Base-by-base conservation (phyloP, 1,284 basidiomycete genomes). In the Fistulina hepatica region DNA sequence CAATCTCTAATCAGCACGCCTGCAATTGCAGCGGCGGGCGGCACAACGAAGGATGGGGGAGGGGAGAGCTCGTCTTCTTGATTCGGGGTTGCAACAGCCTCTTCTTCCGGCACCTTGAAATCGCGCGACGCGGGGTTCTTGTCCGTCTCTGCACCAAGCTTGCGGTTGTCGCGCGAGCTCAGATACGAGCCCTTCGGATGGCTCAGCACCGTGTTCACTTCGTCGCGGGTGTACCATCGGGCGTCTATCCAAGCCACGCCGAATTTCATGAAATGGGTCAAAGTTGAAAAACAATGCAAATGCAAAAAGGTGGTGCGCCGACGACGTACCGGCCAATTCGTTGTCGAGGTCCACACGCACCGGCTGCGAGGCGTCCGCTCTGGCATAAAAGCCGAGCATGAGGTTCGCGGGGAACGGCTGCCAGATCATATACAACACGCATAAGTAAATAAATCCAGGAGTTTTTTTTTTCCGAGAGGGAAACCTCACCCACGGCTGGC, bases 271-370 rank as follows among this genome's bases (percentile, higher is more conserved):
- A n/a, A n/a, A n/a, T n/a, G n/a, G n/a, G n/a, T n/a, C n/a, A n/a
- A n/a, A n/a, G n/a, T n/a, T n/a, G n/a, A n/a, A n/a, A n/a, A n/a
- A n/a, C n/a, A n/a, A n/a, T n/a, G n/a, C n/a, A n/a, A n/a, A n/a
- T n/a, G n/a, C n/a, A n/a, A n/a, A n/a, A n/a, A n/a, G n/a, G n/a
- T n/a, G n/a, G n/a, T n/a, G n/a, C n/a, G n/a, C n/a, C n/a, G n/a
- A n/a, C 16, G 22, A 58, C 72, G 36, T 47, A 83, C 88, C 85
- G 54, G 85, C 81, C n/a, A 98, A 73, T 63, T 98, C 94, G 51
- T 95, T 94, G 55, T 97, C 94, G 12, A 98, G 71, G 58, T 97
- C 93, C 9, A 74, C 67, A 9, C 90, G 74, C 47, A 97, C 81
- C 3, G 73, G 71, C 47, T 85, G 67, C 8, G 71, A 65, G 2